Evolutionary conservation across 495 filamentous ascomycete species (phyloP).

Genomic region (Delitschia confertaspora): DNA sequence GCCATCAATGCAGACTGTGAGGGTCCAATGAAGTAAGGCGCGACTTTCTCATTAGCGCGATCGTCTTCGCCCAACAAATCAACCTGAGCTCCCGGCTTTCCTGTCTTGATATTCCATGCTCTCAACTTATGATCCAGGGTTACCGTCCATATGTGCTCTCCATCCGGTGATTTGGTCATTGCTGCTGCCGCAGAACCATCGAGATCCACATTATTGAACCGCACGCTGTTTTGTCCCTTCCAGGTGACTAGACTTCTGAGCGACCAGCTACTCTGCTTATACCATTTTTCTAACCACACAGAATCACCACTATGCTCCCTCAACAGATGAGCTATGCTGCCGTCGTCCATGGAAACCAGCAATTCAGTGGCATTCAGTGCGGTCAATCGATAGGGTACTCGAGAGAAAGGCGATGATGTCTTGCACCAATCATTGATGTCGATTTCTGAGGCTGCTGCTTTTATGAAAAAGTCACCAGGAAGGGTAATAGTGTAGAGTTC

Average conservation of each 20-base stretch:
- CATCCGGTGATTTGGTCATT: constrained; percentile 54
- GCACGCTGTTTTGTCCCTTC: constrained; percentile 55
- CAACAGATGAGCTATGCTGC: constrained; percentile 65
- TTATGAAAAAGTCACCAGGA: constrained; percentile 70
- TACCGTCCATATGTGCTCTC: constrained; percentile 68
- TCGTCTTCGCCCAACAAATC: constrained; percentile 58
- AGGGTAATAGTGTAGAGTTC: constrained; percentile 73
- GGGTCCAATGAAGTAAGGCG: constrained; percentile 68
- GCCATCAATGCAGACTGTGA: constrained; percentile 60
- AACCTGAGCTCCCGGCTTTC: constrained; percentile 58
- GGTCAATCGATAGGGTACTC: constrained; percentile 66
- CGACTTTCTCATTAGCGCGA: constrained; percentile 46
- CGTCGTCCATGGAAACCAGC: constrained; percentile 74
- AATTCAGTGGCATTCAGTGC: constrained; percentile 63
- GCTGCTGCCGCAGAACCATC: constrained; percentile 56
- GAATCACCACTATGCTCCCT: constrained; percentile 56
- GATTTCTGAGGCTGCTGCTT: constrained; percentile 55
- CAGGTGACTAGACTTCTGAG: constrained; percentile 64
- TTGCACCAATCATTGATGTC: constrained; percentile 70
- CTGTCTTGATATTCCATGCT: constrained; percentile 72
- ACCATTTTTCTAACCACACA: constrained; percentile 67
- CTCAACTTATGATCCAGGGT: constrained; percentile 79
- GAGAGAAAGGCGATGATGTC: constrained; percentile 58
- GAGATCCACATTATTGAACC: constrained; percentile 55
- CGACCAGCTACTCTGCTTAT: constrained; percentile 70